A percentile compares a stretch with the other conserved stretches of the same genome.
Evolutionary conservation across 1,139 yeast species (phyloP).

Genomic region (Nakaseomyces bracarensis): DNA sequence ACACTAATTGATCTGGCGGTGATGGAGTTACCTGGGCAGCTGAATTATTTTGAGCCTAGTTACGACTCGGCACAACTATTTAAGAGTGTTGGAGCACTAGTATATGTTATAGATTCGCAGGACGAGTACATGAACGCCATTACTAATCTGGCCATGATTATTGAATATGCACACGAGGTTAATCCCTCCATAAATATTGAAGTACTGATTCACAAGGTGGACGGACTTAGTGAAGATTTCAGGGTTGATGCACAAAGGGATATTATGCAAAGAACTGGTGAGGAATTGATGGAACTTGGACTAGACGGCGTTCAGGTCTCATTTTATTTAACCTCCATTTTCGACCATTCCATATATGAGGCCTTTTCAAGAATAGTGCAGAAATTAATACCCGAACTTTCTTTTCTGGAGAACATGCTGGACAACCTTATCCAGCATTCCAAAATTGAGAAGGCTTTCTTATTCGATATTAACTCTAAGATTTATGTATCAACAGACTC

Average conservation of each 20-base stretch:
- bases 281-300: constrained; percentile 82
- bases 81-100: constrained; percentile 82
- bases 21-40: constrained; percentile 95
- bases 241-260: constrained; percentile 91
- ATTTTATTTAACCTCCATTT: constrained; percentile 84
- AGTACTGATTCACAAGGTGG: constrained; percentile 89
- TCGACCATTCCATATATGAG: constrained; percentile 92
- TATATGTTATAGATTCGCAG: constrained; percentile 89
- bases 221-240: constrained; percentile 89
- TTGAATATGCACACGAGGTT: constrained; percentile 78
- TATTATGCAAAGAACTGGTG: constrained; percentile 92
- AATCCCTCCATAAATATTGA: constrained; percentile 85
- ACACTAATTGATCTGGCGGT: constrained; percentile 81
- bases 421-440: constrained; percentile 85
- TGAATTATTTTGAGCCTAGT: constrained; percentile 78
- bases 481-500: constrained; percentile 95
- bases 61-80: constrained; percentile 74
- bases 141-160: constrained; percentile 79
- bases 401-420: constrained; percentile 78
- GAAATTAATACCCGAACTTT: constrained; percentile 79
- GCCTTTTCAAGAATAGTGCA: constrained; percentile 92
- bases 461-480: constrained; percentile 89
- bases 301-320: constrained; percentile 86
- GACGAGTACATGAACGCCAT: constrained; percentile 91
- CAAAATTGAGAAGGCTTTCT: constrained; percentile 82